Base-by-base conservation (phyloP, 768 basidiomycete genomes). In the Paxillus ammoniavirescens region DNA sequence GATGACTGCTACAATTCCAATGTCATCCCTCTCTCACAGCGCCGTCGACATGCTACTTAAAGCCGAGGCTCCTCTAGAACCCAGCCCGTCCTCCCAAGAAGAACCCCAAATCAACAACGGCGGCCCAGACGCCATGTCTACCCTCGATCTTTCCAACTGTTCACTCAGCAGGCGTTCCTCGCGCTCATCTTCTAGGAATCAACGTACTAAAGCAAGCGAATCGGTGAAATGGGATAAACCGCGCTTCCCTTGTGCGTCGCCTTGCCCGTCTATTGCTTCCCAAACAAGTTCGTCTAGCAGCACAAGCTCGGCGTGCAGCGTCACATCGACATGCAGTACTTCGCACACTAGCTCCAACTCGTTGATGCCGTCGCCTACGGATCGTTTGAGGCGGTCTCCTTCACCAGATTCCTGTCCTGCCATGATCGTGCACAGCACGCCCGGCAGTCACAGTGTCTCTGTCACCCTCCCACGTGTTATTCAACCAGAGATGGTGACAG, bases 401-500 rank as follows among this genome's bases (percentile, higher is more conserved):
- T 54, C 70, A 36, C 59, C 70, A 49, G 70, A 65, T 36, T 70
- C 62, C 8, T 68, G 66, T 51, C 81, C 82, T 36, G 68, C 71
- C 21, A 77, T 83, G 74, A 57, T 70, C n/a, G 64, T 79, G 45
- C 67, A 72, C 40, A 73, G 77, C 45, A 75, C 75, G 18, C 54
- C 65, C 5, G 56, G 63, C 30, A 69, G 62, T 54, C 75, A 84
- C 65, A 75, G 68, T 4, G 65, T 84, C n/a, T 71, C 71, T 28
- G 78, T 83, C 13, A 67, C 66, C 41, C 76, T 85, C 12, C 82
- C 82, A 8, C 61, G 68, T 45, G 69, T 70, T 9, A 77, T 79
- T 42, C 67, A 75, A 57, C 76, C 81, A 13, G 83, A 85, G 62
- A 85, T 85, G 83, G 81, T 85, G 26, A 85, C 82, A 4, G 77